Base-by-base conservation (phyloP, 257 asterid genomes). In the Ligustrum vulgare region DNA sequence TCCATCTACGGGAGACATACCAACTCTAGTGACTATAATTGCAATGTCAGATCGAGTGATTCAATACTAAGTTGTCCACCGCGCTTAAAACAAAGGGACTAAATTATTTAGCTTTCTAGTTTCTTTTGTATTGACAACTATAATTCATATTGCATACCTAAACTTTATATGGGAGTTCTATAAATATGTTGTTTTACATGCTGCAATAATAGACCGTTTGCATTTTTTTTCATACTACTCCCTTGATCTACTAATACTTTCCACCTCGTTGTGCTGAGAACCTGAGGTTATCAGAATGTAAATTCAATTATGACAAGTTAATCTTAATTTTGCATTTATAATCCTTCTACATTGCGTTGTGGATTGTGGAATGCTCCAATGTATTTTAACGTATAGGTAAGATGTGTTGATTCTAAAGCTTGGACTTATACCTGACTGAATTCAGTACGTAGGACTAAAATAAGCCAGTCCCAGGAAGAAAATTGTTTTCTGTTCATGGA, bases 341-440 rank as follows among this genome's bases (percentile, higher is more conserved):
- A 64, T 71, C 67, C 77, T 67, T 68, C 25, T 75, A 9, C 63
- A 32, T 36, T 76, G 75, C 76, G 54, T 72, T 9, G 45, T 39
- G 82, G 76, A 73, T 73, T 54, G 70, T 71, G 68, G 72, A 41
- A 25, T 60, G 7, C 6, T 60, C 35, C 67, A 6, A 23, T 56
- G 13, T 71, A 36, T 71, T 60, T 32, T 39, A 13, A 58, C 35
- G 39, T 68, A 47, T 77, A 49, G 67, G 68, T 77, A 22, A 71
- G 43, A 43, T 70, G 51, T 71, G 77, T 23, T 32, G 56, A 39
- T 77, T 60, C 10, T 35, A 41, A 10, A 31, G 80, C 20, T 54
- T 60, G 34, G 18, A 41, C 49, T 60, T 8, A 16, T 12, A 12
- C 33, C 67, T 60, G 16, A 25, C 34, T 25, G 18, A 60, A 60